Evolutionary conservation across 257 asterid genomes (phyloP).

Genomic region (Anisodus tanguticus): DNA sequence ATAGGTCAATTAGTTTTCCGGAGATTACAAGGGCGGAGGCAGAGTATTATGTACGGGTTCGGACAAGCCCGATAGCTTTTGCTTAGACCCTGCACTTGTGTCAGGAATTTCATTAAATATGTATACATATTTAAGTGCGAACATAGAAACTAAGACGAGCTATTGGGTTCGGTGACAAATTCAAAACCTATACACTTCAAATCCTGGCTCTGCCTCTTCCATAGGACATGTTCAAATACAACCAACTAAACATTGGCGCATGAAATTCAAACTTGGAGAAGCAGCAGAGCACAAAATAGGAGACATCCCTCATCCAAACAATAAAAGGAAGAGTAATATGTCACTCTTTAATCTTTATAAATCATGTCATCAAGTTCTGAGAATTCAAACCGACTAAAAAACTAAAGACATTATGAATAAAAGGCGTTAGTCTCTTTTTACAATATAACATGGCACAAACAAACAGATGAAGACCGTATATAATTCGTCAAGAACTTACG

Average conservation of each 20-base stretch:
- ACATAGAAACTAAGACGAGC: background rate
- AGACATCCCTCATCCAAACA: background rate
- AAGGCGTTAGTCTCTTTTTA: background rate
- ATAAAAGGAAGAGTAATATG: background rate
- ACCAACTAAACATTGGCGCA: background rate
- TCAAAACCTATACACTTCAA: background rate
- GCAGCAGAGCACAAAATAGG: background rate
- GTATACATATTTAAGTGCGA: background rate
- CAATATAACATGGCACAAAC: background rate
- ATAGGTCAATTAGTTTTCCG: slow-evolving; percentile 24
- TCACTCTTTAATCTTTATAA: background rate
- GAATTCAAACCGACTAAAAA: background rate
- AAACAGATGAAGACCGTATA: background rate
- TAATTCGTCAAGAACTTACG: too few relatives aligned
- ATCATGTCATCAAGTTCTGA: background rate
- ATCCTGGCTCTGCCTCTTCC: background rate
- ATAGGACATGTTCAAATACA: background rate
- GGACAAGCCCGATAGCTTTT: too few relatives aligned
- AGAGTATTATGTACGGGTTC: background rate
- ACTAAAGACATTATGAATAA: background rate
- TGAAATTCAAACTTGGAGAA: background rate
- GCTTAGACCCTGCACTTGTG: background rate
- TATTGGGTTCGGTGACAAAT: background rate
- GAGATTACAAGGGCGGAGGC: background rate
- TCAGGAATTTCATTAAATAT: background rate